These are phyloP conservation scores for Kwoniella sp. DNA, from an alignment of 768 basidiomycete genomes.

Conservation along the genomic window DNA sequence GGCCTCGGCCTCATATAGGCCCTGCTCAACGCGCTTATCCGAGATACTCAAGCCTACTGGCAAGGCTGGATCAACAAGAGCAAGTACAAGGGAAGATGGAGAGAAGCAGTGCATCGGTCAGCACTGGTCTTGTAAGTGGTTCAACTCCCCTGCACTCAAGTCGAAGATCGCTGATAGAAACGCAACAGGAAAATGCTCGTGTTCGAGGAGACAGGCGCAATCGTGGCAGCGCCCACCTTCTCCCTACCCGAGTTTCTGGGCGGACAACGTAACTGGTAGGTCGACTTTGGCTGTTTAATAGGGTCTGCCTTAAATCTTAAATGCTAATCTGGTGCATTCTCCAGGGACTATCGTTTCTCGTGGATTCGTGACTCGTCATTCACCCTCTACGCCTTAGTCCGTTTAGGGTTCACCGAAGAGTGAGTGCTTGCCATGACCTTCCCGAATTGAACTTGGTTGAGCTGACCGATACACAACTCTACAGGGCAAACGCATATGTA, in stretches of 20 bases:
- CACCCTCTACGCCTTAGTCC: constrained; percentile 88
- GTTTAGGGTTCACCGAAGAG: constrained; percentile 94
- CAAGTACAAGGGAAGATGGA: constrained; percentile 91
- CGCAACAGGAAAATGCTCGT: constrained; percentile 72
- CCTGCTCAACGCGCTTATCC: constrained; percentile 39
- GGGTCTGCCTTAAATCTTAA: too few species aligned
- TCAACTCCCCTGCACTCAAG: not conserved
- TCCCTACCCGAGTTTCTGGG: constrained; percentile 90
- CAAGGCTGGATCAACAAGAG: constrained; percentile 83
- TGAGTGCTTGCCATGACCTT: too few species aligned
- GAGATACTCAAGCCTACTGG: constrained; percentile 82
- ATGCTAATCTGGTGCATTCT: not conserved
- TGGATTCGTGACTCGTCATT: constrained; percentile 93
- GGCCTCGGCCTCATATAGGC: constrained; percentile 4
- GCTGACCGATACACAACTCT: not conserved
- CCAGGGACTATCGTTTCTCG: constrained; percentile 55
- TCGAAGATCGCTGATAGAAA: not conserved
- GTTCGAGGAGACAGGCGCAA: constrained; percentile 88
- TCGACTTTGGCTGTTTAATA: too few species aligned
- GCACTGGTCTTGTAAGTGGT: constrained; percentile 73
- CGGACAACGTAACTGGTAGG: constrained; percentile 81
- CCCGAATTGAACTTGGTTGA: too few species aligned
- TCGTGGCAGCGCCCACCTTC: constrained; percentile 94
- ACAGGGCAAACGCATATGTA: constrained; percentile 68
- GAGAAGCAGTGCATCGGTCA: constrained; percentile 88